Percentiles rank a stretch among this genome's conserved stretches.
Conservation (phyloP, 208 protist species). For the Leptomonas seymouri region DNA sequence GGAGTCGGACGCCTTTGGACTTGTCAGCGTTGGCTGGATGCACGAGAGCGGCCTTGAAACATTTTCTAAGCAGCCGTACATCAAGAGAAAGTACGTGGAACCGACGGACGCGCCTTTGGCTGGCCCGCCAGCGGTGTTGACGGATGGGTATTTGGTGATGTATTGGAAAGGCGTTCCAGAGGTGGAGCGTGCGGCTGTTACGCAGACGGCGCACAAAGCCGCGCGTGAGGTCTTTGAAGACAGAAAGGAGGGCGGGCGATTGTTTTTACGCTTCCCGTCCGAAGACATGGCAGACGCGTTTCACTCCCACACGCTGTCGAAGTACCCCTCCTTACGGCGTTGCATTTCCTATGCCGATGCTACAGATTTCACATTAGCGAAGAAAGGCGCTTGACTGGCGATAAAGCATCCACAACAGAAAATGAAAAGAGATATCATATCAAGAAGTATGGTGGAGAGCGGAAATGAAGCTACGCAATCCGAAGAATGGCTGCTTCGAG, state of each 20-base stretch:
- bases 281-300: conserved; percentile 51
- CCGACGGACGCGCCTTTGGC: background rate
- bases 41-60: conserved; percentile 41
- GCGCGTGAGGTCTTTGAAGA: conserved; percentile 55
- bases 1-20: conserved; percentile 1
- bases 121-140: background rate
- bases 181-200: conserved; percentile 15
- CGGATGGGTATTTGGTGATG: conserved; percentile 43
- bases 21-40: conserved; percentile 66
- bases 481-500: no score
- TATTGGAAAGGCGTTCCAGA: conserved; percentile 40
- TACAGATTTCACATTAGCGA: conserved; percentile 45
- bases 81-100: conserved; percentile 25
- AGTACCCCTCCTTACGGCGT: conserved; percentile 36
- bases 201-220: conserved; percentile 18
- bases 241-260: conserved; percentile 64
- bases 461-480: no score
- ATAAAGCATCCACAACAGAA: no score
- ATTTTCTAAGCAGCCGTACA: conserved; percentile 54
- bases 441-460: no score
- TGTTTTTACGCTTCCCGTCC: conserved; percentile 52
- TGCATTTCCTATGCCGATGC: conserved; percentile 59
- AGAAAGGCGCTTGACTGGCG: conserved; percentile 10
- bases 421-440: no score
- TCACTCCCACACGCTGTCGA: conserved; percentile 31